phyloP scores from a whole-genome alignment of 2,329 filamentous ascomycete species.

The Teratosphaeria pseudoeucalypti region DNA sequence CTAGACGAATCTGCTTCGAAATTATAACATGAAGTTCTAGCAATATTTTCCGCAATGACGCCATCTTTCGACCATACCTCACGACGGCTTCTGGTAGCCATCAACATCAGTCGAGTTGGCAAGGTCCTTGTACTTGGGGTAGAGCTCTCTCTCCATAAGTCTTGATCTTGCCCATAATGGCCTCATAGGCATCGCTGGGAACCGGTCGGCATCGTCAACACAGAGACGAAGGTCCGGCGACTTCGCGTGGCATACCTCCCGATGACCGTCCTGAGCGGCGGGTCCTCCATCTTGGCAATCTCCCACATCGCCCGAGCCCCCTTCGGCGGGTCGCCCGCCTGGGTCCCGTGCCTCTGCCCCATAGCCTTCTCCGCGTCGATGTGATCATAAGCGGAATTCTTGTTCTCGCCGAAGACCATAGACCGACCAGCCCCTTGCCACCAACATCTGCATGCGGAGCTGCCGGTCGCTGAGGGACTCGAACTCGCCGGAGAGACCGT shows the following conservation, averaged over 20 bases:
- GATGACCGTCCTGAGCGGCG: slow-evolving; percentile 43
- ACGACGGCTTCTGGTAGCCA: slow-evolving; percentile 4
- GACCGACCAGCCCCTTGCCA: slow-evolving; percentile 31
- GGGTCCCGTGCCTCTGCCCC: slow-evolving; percentile 30
- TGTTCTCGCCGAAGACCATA: slow-evolving; percentile 38
- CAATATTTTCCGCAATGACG: background rate
- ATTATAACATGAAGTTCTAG: background rate
- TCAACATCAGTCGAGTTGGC: slow-evolving; percentile 37
- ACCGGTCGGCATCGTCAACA: slow-evolving; percentile 21
- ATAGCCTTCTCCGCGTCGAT: slow-evolving; percentile 34
- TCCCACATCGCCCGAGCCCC: slow-evolving; percentile 43
- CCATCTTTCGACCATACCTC: too few relatives aligned
- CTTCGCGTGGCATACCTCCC: background rate
- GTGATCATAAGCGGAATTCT: slow-evolving; percentile 39
- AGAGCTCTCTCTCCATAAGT: slow-evolving; percentile 30
- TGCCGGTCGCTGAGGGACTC: slow-evolving; percentile 42
- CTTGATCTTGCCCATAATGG: slow-evolving; percentile 26
- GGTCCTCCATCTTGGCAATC: slow-evolving; percentile 42
- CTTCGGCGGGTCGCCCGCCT: slow-evolving; percentile 42
- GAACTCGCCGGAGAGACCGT: slow-evolving; percentile 43
- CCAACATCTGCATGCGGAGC: slow-evolving; percentile 39
- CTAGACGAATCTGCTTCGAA: background rate
- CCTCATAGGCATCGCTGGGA: slow-evolving; percentile 39
- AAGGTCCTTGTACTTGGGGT: slow-evolving; percentile 41
- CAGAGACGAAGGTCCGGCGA: background rate